Conservation (phyloP, 1,284 basidiomycete species). For the Cerrena zonata region DNA sequence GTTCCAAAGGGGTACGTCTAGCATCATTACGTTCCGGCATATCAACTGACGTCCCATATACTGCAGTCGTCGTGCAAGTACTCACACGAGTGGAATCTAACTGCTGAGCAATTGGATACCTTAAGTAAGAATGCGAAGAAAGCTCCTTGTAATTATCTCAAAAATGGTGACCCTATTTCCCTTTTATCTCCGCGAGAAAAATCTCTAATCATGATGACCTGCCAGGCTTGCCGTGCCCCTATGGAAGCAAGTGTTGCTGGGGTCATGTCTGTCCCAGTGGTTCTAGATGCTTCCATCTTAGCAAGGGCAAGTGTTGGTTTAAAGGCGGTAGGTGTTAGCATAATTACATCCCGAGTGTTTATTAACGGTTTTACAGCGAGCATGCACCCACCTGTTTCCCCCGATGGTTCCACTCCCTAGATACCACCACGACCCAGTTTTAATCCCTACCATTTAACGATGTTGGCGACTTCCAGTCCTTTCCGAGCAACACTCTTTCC, state of each 20-base stretch:
- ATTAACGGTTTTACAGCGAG: neutral
- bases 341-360: neutral
- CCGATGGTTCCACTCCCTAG: no score
- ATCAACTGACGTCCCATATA: neutral
- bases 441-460: no score
- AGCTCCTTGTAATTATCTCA: constrained; percentile 73
- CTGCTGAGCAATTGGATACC: constrained; percentile 58
- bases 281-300: constrained; percentile 40
- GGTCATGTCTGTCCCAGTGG: constrained; percentile 77
- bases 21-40: neutral
- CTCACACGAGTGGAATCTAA: constrained; percentile 70
- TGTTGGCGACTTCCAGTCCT: no score
- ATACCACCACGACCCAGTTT: no score
- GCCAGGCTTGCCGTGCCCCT: constrained; percentile 64
- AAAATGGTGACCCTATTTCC: constrained; percentile 46
- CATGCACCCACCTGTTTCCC: constrained; percentile 3
- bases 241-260: constrained; percentile 67
- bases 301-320: constrained; percentile 73
- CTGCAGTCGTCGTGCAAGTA: constrained; percentile 73
- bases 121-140: constrained; percentile 71
- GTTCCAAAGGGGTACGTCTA: constrained; percentile 64
- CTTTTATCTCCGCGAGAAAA: neutral
- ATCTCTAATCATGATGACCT: no score
- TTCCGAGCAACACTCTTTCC: no score
- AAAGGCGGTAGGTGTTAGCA: constrained; percentile 59